phyloP scores from a whole-genome alignment of 1,139 yeast species.

The Wickerhamomyces sp. region DNA sequence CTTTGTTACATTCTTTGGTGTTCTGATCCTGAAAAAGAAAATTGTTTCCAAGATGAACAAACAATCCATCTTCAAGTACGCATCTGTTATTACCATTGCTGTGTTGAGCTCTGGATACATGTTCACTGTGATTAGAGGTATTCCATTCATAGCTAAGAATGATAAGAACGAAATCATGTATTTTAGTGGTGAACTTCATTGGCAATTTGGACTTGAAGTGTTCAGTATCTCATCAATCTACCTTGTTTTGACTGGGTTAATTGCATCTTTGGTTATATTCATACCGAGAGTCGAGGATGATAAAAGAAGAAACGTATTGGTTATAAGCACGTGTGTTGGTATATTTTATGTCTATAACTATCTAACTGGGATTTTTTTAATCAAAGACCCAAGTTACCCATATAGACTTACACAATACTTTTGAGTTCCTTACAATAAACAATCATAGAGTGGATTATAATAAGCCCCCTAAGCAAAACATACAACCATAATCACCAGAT shows the following conservation, averaged over 20 bases:
- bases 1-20: slow-evolving; percentile 37
- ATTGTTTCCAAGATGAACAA: slow-evolving; percentile 30
- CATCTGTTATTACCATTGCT: slow-evolving; percentile 39
- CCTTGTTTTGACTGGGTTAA: slow-evolving; percentile 34
- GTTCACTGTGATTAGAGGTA: slow-evolving; percentile 52
- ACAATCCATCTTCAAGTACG: slow-evolving; percentile 31
- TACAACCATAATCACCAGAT: not conserved
- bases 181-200: slow-evolving; percentile 58
- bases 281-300: slow-evolving; percentile 21
- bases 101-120: slow-evolving; percentile 56
- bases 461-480: no score
- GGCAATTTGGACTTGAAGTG: slow-evolving; percentile 69
- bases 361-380: slow-evolving; percentile 30
- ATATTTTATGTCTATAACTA: slow-evolving; percentile 31
- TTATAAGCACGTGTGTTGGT: slow-evolving; percentile 21
- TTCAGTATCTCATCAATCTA: slow-evolving; percentile 47
- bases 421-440: not conserved
- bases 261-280: slow-evolving; percentile 34
- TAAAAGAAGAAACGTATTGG: slow-evolving; percentile 13
- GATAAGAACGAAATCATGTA: slow-evolving; percentile 41
- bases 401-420: slow-evolving; percentile 17
- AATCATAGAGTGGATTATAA: not conserved
- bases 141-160: slow-evolving; percentile 58
- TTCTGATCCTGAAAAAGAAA: slow-evolving; percentile 46
- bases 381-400: slow-evolving; percentile 38